Evolutionary conservation across 306 rosid species (phyloP), one percentile per base, ranked within the genome.

Genomic region (Pueraria montana): DNA sequence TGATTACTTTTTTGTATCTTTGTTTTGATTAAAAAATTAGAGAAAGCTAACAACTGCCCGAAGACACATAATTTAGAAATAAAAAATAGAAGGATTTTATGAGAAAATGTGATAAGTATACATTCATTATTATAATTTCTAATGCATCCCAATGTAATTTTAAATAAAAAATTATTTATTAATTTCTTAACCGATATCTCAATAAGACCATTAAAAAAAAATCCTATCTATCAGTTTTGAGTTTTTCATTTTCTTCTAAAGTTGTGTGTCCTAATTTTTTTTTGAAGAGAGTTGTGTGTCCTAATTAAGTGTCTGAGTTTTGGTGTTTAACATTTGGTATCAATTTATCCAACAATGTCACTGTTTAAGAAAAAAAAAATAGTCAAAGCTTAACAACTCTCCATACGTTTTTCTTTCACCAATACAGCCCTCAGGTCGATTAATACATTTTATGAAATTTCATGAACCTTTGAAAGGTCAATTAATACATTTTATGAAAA

Each of bases 401-500:
- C 8, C 5, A 36, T 36, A 36, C 40, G 11, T 40, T 40, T 40
- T 40, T 9, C 2, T 40, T 40, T 11, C 14, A 2, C 49, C 3
- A 43, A 43, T 43, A 43, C 49, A 43, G 49, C 14, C 14, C 49
- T 43, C 13, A 43, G 0, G 26, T 75, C 11, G 16, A 40, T 24
- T 56, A 67, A n/a, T n/a, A n/a, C n/a, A n/a, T n/a, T n/a, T n/a
- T n/a, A n/a, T 50, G 42, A 53, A 65, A 17, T 52, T 59, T 27
- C 11, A 52, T 5, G 32, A 55, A 40, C 23, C 43, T 38, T 7
- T 38, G 43, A 38, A 38, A 38, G 43, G 11, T 38, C 43, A 38
- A 38, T 0, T 11, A 43, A 11, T 43, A 67, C 84, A 80, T 32
- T 56, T 85, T 46, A 59, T 61, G 61, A 85, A 69, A 67, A 76